Conservation (phyloP, 257 asterid species). For the Paulownia fortunei region DNA sequence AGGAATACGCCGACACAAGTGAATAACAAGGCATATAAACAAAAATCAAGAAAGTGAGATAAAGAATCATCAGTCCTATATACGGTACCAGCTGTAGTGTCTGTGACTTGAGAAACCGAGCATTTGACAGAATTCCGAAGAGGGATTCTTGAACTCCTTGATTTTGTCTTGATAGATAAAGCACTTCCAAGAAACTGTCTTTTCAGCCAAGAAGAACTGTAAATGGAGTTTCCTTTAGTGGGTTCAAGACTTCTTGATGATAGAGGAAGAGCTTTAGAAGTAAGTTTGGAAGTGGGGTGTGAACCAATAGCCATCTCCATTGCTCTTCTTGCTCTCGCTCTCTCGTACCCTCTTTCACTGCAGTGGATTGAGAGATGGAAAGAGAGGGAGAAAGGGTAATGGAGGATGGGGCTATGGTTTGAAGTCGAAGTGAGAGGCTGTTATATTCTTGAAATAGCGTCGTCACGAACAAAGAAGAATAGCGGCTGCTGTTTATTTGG, state of each 20-base stretch:
- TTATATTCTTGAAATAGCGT: conserved; percentile 17
- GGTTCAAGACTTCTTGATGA: conserved; percentile 39
- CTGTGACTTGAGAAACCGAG: conserved; percentile 74
- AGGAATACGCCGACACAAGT: not conserved
- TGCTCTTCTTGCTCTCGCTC: conserved; percentile 38
- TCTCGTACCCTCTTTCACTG: conserved; percentile 27
- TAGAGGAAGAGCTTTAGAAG: conserved; percentile 30
- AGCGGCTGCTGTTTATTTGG: conserved; percentile 50
- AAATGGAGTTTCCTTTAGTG: conserved; percentile 27
- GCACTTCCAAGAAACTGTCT: conserved; percentile 56
- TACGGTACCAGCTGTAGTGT: conserved; percentile 54
- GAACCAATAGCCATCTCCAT: conserved; percentile 79
- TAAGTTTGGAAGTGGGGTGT: conserved; percentile 39
- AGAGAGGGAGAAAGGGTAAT: no score
- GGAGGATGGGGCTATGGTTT: conserved; percentile 49
- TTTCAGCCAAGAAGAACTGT: conserved; percentile 51
- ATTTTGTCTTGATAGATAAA: conserved; percentile 41
- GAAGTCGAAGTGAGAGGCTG: conserved; percentile 70
- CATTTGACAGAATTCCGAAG: conserved; percentile 60
- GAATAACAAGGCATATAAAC: not conserved
- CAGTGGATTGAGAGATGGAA: no score
- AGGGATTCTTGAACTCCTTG: conserved; percentile 40
- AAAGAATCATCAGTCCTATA: not conserved
- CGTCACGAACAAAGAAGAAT: conserved; percentile 39
- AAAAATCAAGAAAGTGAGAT: not conserved